Conservation (phyloP, 768 basidiomycete species). For the Naganishia vaughanmartiniae region DNA sequence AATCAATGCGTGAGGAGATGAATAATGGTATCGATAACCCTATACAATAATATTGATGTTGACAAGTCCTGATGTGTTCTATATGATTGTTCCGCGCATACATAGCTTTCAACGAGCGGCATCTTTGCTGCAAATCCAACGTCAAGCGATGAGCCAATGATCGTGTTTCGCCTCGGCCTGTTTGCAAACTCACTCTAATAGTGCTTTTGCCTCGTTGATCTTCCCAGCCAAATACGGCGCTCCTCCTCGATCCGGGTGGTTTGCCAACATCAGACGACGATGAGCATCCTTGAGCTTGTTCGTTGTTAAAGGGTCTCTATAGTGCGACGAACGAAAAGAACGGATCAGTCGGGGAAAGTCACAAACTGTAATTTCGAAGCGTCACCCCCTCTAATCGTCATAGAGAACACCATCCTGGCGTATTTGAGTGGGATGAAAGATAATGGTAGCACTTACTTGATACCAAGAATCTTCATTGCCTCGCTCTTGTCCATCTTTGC, state of each 20-base stretch:
- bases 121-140: neutral
- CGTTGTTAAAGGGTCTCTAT: conserved; percentile 77
- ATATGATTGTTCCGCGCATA: too few species aligned
- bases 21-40: conserved; percentile 13
- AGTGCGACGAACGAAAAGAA: neutral
- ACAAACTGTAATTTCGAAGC: neutral
- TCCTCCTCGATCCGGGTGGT: conserved; percentile 97
- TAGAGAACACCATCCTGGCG: neutral
- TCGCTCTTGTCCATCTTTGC: conserved; percentile 94
- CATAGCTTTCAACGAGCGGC: neutral
- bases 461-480: conserved; percentile 82
- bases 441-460: conserved; percentile 66
- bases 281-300: conserved; percentile 87
- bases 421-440: neutral
- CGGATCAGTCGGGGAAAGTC: neutral
- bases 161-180: neutral
- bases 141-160: neutral
- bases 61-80: neutral
- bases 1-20: neutral
- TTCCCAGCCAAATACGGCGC: conserved; percentile 98
- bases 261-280: conserved; percentile 93
- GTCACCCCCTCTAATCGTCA: too few species aligned
- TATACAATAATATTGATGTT: conserved; percentile 6
- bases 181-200: conserved; percentile 61
- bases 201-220: conserved; percentile 96